Conservation (phyloP, 2,329 filamentous ascomycete species). For the Gliomastix tumulicola region DNA sequence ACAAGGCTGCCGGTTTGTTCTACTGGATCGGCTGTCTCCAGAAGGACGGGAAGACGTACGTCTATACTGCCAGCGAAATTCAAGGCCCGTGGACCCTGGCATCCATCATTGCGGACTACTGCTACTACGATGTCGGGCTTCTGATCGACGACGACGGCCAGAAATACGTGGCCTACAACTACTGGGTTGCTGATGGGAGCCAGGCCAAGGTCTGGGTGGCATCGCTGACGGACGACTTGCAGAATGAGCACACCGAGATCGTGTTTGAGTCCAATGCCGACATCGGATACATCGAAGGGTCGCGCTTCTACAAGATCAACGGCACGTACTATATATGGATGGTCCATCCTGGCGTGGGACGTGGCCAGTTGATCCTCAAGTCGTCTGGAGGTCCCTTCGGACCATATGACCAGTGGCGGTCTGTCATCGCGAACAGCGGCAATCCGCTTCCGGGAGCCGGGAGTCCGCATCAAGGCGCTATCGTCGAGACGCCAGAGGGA, state of each 20-base stretch:
- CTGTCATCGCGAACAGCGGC: slow-evolving; percentile 28
- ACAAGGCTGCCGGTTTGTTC: slow-evolving; percentile 36
- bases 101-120: slow-evolving; percentile 25
- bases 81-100: slow-evolving; percentile 34
- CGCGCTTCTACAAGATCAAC: slow-evolving; percentile 50
- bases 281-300: slow-evolving; percentile 34
- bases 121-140: slow-evolving; percentile 51
- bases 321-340: slow-evolving; percentile 48
- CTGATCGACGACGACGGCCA: slow-evolving; percentile 52
- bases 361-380: slow-evolving; percentile 39
- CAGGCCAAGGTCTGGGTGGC: slow-evolving; percentile 38
- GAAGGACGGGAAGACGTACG: slow-evolving; percentile 40
- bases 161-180: slow-evolving; percentile 53
- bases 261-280: slow-evolving; percentile 7
- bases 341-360: slow-evolving; percentile 33
- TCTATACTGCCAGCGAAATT: slow-evolving; percentile 39
- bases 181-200: no score
- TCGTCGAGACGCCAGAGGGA: slow-evolving; percentile 42
- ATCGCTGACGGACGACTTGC: slow-evolving; percentile 39
- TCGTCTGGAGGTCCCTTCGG: slow-evolving; percentile 42
- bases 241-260: slow-evolving; percentile 28
- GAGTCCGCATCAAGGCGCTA: slow-evolving; percentile 45
- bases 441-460: slow-evolving; percentile 35
- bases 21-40: slow-evolving; percentile 54
- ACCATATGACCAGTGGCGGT: slow-evolving; percentile 37